Evolutionary conservation across 2,329 filamentous ascomycete genomes (phyloP).

Genomic region (Stagonosporopsis rhizophila): DNA sequence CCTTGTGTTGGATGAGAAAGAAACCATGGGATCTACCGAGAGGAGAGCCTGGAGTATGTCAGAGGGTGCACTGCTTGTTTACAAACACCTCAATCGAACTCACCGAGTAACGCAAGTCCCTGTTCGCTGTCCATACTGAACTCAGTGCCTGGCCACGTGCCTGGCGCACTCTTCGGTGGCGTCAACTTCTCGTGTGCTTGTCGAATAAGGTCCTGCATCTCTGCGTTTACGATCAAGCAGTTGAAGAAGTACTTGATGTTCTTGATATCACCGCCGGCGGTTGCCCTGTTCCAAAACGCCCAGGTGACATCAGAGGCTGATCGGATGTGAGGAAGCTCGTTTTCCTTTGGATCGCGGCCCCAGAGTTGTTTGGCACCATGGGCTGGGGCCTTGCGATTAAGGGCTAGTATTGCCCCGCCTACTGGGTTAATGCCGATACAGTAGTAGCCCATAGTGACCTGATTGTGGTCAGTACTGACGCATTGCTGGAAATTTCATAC

Average conservation of each 20-base stretch:
- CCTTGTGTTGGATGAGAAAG: not conserved
- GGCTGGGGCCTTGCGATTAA: conserved; percentile 7
- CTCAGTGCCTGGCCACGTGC: conserved; percentile 25
- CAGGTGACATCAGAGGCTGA: conserved; percentile 29
- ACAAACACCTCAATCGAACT: not conserved
- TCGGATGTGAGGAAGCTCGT: conserved; percentile 28
- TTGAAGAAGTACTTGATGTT: conserved; percentile 31
- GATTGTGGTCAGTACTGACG: not conserved
- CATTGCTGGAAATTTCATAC: not conserved
- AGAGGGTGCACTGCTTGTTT: not conserved
- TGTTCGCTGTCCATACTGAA: conserved; percentile 25
- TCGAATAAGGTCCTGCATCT: conserved; percentile 24
- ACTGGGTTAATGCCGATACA: conserved; percentile 19
- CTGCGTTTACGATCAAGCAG: conserved; percentile 20
- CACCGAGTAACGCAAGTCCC: conserved; percentile 27
- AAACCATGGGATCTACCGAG: not conserved
- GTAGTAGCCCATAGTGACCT: conserved; percentile 20
- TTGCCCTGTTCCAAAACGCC: conserved; percentile 27
- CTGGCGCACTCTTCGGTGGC: conserved; percentile 9
- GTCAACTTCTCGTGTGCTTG: conserved; percentile 11
- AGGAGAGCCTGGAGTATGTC: not conserved
- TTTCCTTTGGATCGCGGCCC: conserved; percentile 4
- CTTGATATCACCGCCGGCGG: not conserved
- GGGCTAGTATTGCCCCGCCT: conserved; percentile 19
- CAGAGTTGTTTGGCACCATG: conserved; percentile 19